Base-by-base conservation (phyloP, 2,329 filamentous ascomycete genomes). In the Leptographium galeiforme region DNA sequence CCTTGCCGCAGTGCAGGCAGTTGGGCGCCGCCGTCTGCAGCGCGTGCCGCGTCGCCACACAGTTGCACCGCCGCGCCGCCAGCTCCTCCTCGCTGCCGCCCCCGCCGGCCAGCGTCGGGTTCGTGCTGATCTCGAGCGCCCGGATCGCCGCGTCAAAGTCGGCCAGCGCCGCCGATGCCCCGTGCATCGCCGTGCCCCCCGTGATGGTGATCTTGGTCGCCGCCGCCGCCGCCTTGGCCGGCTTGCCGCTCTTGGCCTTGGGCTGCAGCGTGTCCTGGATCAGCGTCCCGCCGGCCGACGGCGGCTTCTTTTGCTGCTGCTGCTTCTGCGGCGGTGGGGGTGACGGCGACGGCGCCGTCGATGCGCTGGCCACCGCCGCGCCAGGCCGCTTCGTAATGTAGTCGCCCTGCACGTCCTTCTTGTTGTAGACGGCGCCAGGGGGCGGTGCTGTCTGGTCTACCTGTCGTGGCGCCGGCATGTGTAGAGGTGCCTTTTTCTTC, bases 11-110 rank as follows among this genome's bases (percentile, higher is more conserved):
- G 46, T 78, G 84, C 16, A 94, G 71, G 64, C 93, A 98, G 65
- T 97, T 98, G 0, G 93, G 93, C 0, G 90, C 89, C 0, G 91
- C 89, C n/a, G 81, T 81, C 46, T 96, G 84, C 3, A 97, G 77
- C 0, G 91, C 87, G 66, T 98, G 93, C 2, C 87, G 80, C 0
- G 86, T 82, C 0, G 87, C 93, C 63, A 94, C 89, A 66, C 93
- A 98, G 61, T 86, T 86, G 68, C 93, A 98, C 53, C 81, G 82
- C 8, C 85, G 78, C 50, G 81, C 75, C 11, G 72, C 70, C 32
- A 81, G 72, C 56, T 77, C 74, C 8, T 70, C 71, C 41, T 74
- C 68, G 1, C 51, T 54, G 52, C 8, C 36, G 32, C 48, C 40
- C 18, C n/a, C 6, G 25, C 19, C n/a, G 55, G 60, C 34, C 52